phyloP scores from a whole-genome alignment of 2,329 filamentous ascomycete species.

The Fusarium kyushuense region DNA sequence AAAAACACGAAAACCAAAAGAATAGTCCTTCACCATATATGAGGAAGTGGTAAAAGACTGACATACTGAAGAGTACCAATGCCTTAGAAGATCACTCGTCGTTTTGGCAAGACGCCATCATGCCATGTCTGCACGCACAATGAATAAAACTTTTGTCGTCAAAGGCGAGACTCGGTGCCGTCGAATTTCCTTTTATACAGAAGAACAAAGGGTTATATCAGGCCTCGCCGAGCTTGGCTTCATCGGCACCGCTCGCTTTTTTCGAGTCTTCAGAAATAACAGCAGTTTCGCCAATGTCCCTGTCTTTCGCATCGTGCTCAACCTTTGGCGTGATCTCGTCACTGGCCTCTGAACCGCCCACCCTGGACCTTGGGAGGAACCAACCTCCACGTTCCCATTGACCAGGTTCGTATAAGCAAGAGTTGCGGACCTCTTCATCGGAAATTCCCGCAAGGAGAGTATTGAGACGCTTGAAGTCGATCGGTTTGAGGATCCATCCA shows the following conservation, averaged over 20 bases:
- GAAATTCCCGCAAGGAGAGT: conserved; percentile 77
- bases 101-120: background rate
- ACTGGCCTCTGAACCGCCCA: conserved; percentile 27
- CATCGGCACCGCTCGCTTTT: background rate
- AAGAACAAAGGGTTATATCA: background rate
- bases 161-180: background rate
- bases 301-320: conserved; percentile 31
- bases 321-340: conserved; percentile 48
- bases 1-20: background rate
- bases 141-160: background rate
- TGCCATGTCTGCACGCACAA: background rate
- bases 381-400: conserved; percentile 89
- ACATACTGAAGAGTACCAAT: background rate
- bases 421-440: conserved; percentile 66
- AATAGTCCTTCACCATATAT: background rate
- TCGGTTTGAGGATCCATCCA: conserved; percentile 90
- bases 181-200: background rate
- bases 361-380: conserved; percentile 63
- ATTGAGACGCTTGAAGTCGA: conserved; percentile 81
- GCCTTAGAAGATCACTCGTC: background rate
- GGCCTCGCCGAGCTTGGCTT: background rate
- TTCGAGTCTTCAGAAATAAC: background rate
- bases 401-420: conserved; percentile 76
- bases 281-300: conserved; percentile 33
- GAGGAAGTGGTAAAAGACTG: background rate